phyloP scores from a whole-genome alignment of 1,284 basidiomycete species.

The Ceratobasidium sp. region DNA sequence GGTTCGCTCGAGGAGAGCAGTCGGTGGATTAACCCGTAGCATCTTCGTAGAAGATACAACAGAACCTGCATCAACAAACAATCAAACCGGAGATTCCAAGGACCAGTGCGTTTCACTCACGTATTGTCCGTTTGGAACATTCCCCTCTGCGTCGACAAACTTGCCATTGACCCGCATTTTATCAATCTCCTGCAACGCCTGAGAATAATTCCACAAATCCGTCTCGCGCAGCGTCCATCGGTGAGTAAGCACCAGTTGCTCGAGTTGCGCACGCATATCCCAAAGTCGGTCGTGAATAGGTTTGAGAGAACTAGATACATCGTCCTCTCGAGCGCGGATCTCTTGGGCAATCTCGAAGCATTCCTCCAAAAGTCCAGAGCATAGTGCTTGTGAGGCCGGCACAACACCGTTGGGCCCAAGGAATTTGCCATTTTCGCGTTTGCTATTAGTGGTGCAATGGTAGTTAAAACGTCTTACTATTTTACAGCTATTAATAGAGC shows the following conservation, averaged over 20 bases:
- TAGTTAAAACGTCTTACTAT: conserved; percentile 44
- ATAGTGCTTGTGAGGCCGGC: conserved; percentile 88
- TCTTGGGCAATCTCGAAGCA: conserved; percentile 98
- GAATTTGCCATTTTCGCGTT: conserved; percentile 96
- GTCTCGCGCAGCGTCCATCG: conserved; percentile 98
- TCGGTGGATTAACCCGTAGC: conserved; percentile 95
- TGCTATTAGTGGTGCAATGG: too few species aligned
- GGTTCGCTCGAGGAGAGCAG: conserved; percentile 97
- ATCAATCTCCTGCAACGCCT: conserved; percentile 95
- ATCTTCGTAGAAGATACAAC: conserved; percentile 89
- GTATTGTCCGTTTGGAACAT: conserved; percentile 89
- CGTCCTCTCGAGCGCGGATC: conserved; percentile 91
- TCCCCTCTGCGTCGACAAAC: conserved; percentile 93
- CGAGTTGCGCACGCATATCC: conserved; percentile 85
- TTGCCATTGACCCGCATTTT: conserved; percentile 96
- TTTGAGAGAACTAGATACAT: conserved; percentile 85
- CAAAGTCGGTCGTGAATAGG: conserved; percentile 94
- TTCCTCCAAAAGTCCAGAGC: conserved; percentile 89
- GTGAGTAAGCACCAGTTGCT: conserved; percentile 91
- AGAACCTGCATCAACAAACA: conserved; percentile 67
- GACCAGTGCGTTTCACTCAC: conserved; percentile 57
- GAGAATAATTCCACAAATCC: conserved; percentile 92
- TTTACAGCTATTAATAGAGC: too few species aligned
- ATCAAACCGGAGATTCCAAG: neutral
- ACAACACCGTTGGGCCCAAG: conserved; percentile 88